Conservation (phyloP, 345 rosid species). For the Anacardium occidentale region DNA sequence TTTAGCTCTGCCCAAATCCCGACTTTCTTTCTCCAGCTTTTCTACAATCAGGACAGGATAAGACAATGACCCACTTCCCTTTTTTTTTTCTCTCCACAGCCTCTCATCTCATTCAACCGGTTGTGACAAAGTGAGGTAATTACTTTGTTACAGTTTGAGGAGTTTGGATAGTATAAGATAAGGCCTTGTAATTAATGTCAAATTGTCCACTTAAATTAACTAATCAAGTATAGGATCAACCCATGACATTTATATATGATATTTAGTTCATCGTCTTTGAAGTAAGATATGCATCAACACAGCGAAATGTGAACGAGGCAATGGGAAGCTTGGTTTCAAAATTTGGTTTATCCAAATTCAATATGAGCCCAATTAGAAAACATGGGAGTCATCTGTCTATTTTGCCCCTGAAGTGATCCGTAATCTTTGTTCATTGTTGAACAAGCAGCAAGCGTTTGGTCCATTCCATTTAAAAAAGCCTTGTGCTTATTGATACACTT, state of each 20-base stretch:
- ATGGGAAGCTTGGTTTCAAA: no score
- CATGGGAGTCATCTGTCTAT: not conserved
- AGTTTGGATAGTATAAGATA: not conserved
- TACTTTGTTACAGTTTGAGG: not conserved
- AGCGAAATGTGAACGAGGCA: no score
- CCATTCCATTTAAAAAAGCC: slow-evolving; percentile 8
- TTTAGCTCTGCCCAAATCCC: slow-evolving; percentile 1
- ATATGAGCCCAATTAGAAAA: not conserved
- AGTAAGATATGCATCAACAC: no score
- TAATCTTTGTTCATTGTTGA: not conserved
- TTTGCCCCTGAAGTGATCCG: not conserved
- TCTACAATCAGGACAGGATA: slow-evolving; percentile 35
- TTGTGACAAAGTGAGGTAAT: not conserved
- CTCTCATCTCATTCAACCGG: slow-evolving; percentile 25
- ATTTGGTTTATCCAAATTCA: no score
- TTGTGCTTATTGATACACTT: not conserved
- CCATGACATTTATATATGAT: no score
- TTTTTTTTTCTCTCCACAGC: slow-evolving; percentile 28
- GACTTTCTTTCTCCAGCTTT: not conserved
- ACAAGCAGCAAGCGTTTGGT: not conserved
- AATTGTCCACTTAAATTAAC: no score
- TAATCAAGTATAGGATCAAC: no score
- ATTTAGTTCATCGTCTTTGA: no score
- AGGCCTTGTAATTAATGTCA: not conserved
- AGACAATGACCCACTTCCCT: slow-evolving; percentile 31